Base-by-base conservation (phyloP, 225 moss, liverwort and hornwort genomes). In the Physcomitrellopsis africana region DNA sequence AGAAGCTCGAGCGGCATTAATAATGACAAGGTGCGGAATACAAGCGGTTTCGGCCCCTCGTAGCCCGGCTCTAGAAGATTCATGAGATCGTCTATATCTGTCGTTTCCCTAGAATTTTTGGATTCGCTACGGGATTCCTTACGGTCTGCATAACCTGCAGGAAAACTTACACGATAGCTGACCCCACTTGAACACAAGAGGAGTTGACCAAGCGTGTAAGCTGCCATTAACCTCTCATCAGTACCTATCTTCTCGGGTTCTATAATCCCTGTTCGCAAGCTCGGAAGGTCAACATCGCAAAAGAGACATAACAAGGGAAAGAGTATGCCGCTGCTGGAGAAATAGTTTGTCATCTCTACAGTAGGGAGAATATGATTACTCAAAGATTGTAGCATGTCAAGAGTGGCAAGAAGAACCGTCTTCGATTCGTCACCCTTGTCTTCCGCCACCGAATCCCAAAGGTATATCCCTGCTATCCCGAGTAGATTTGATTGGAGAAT, bases 171-270 rank as follows among this genome's bases (percentile, higher is more conserved):
- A 22, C 96, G 89, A 53, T 91, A 85, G 58, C 76, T 84, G 20
- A 97, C 90, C 16, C 96, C 96, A 78, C 96, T 92, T 16, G 84
- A 90, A 74, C 92, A 93, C 74, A 97, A 68, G 48, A 97, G 77
- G 26, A 94, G 85, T 83, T 94, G 97, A 27, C 97, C 94, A n/a
- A 94, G 85, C 29, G 89, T 81, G 63, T 91, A 92, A 7, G 96
- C 94, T 16, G 92, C 85, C 67, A 93, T 67, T 22, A 89, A 67
- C 63, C 97, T 87, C 51, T 84, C 83, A 66, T 65, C 85, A 43
- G 68, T 0, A 52, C 49, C 80, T 18, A 80, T 82, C 32, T 57
- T 70, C 68, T 37, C 82, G 11, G 76, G 60, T 69, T 66, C 84
- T 70, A 83, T 80, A 15, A 79, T 77, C 70, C 77, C 81, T 23